Evolutionary conservation across 2,329 filamentous ascomycete genomes (phyloP), one percentile per base, ranked within the genome.

Genomic region (Venturiaceae sp.): DNA sequence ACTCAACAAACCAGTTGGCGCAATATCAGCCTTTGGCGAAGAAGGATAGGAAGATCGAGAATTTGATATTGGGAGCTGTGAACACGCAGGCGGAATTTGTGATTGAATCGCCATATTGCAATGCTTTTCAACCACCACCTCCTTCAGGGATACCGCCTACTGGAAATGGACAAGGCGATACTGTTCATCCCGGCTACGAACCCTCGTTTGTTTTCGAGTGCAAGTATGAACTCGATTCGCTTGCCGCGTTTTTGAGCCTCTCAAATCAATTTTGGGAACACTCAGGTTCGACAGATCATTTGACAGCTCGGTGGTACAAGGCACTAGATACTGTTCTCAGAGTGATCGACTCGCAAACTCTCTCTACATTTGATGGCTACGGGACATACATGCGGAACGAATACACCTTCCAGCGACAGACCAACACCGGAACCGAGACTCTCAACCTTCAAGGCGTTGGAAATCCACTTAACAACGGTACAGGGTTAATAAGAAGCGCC

Each of bases 201-300:
- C 87, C 87, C 0, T 83, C 80, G 0, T 82, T 85, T 53, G 94
- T 99, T 3, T 99, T 96, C 64, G 94, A 99, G 73, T 99, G 94
- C 82, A 99, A 99, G 74, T 99, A 97, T 73, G 94, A 99, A 75
- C 84, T 99, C 23, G 94, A 99, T 74, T 96, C 92, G 8, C 79
- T 99, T 0, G 94, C 92, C 0, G 87, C 95, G 68, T 99, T 99
- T 71, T 80, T 99, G 5, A 84, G 88, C 0, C 75, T 99, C 2
- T 83, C 81, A 19, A 96, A 96, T 66, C 85, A 96, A 65, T 97
- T 95, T 73, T 81, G 94, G 73, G 83, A 87, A 39, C 81, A 89
- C 67, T 95, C 90, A 0, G 80, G 80, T 2, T 92, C 89, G 0
- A 87, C 80, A 0, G 86, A 87, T 1, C 96, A 95, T 68, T 69